Percentiles rank a stretch among this genome's conserved stretches.
Conservation (phyloP, 495 filamentous ascomycete species). For the Penicillium cinerascens region DNA sequence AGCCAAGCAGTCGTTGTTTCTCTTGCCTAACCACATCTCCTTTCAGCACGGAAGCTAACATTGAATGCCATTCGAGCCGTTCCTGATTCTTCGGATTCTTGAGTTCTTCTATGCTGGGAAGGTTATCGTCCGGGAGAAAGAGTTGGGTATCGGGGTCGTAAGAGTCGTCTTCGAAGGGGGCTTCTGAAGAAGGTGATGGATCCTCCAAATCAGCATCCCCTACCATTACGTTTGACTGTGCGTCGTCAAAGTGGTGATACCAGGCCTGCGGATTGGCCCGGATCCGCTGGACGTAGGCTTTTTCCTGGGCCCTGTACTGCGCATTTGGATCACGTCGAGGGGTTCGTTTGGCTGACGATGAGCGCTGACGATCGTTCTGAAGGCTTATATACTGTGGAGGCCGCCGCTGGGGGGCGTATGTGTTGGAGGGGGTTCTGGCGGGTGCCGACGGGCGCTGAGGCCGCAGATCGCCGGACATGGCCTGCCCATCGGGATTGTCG, state of each 20-base stretch:
- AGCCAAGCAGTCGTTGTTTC: conserved; percentile 88
- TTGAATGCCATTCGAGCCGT: conserved; percentile 94
- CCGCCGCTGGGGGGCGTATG: conserved; percentile 71
- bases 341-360: conserved; percentile 50
- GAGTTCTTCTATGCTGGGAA: conserved; percentile 84
- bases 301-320: conserved; percentile 78
- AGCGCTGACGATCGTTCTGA: conserved; percentile 49
- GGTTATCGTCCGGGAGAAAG: conserved; percentile 80
- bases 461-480: conserved; percentile 29
- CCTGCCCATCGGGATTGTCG: conserved; percentile 32
- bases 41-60: conserved; percentile 92
- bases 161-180: conserved; percentile 72
- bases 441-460: conserved; percentile 59
- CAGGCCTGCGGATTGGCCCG: conserved; percentile 64
- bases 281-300: conserved; percentile 74
- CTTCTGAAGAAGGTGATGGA: conserved; percentile 80
- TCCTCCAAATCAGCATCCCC: conserved; percentile 87
- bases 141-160: conserved; percentile 93
- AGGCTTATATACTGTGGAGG: conserved; percentile 59
- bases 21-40: conserved; percentile 97
- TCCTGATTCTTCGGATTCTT: conserved; percentile 86
- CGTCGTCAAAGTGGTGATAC: conserved; percentile 70
- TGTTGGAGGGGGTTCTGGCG: conserved; percentile 64
- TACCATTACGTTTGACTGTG: conserved; percentile 60
- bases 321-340: conserved; percentile 65